phyloP scores from a whole-genome alignment of 1,284 basidiomycete genomes.

The Neolentinus lepideus region DNA sequence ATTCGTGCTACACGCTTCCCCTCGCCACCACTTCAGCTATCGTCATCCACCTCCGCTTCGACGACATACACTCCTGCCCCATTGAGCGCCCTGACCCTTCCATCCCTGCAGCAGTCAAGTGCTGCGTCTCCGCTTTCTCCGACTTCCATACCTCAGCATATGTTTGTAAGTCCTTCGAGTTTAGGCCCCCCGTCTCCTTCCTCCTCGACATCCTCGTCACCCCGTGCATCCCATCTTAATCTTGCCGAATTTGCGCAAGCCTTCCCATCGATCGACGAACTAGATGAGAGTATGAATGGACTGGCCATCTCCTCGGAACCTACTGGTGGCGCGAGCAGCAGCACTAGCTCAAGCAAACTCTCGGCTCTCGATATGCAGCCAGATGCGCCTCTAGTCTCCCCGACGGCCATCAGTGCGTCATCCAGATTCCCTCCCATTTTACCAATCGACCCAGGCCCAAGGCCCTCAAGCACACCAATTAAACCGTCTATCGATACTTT shows the following conservation, averaged over 20 bases:
- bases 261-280: conserved; percentile 71
- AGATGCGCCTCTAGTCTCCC: not conserved
- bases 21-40: conserved; percentile 20
- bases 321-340: conserved; percentile 26
- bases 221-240: conserved; percentile 26
- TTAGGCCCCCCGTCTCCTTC: conserved; percentile 69
- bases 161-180: conserved; percentile 57
- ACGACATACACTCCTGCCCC: conserved; percentile 4
- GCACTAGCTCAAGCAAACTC: conserved; percentile 15
- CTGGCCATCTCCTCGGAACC: conserved; percentile 43
- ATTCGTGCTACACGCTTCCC: conserved; percentile 20
- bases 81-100: conserved; percentile 7
- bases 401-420: conserved; percentile 4
- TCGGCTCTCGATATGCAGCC: conserved; percentile 9
- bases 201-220: conserved; percentile 38
- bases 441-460: conserved; percentile 47
- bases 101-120: conserved; percentile 20
- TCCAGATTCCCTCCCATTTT: conserved; percentile 15
- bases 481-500: conserved; percentile 50
- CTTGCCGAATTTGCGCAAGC: conserved; percentile 49
- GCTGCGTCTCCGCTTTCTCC: conserved; percentile 26
- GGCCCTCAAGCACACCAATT: conserved; percentile 69
- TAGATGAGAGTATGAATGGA: conserved; percentile 44
- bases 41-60: conserved; percentile 19
- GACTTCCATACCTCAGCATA: conserved; percentile 29